These are phyloP conservation scores for Kodamaea ohmeri DNA, from an alignment of 1,139 yeast genomes.

Conservation along the genomic window DNA sequence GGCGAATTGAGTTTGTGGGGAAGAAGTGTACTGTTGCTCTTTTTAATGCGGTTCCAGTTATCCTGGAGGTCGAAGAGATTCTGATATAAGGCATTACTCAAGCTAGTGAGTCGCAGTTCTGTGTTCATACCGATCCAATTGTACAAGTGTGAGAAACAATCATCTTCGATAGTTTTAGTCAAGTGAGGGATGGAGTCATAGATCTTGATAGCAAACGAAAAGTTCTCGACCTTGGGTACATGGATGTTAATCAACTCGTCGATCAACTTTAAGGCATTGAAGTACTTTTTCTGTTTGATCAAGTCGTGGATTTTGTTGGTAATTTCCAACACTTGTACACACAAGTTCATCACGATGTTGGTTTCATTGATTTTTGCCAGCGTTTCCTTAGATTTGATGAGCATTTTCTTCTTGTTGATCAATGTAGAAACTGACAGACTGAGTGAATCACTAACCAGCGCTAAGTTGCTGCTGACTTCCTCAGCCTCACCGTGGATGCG, in stretches of 20 bases:
- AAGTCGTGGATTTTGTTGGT: conserved; percentile 85
- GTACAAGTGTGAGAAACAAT: conserved; percentile 69
- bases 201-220: conserved; percentile 71
- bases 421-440: conserved; percentile 64
- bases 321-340: conserved; percentile 79
- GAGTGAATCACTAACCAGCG: conserved; percentile 50
- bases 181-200: conserved; percentile 76
- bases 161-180: conserved; percentile 72
- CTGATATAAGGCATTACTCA: conserved; percentile 59
- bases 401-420: conserved; percentile 54
- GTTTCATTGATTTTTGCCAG: conserved; percentile 63
- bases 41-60: conserved; percentile 49
- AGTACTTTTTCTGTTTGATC: conserved; percentile 71
- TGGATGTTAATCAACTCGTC: conserved; percentile 71
- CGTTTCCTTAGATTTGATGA: conserved; percentile 56
- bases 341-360: conserved; percentile 56
- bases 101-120: conserved; percentile 57
- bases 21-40: conserved; percentile 38
- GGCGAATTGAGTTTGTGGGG: conserved; percentile 80
- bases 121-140: conserved; percentile 66
- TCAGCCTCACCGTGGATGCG: conserved; percentile 54
- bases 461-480: conserved; percentile 51
- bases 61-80: conserved; percentile 54
- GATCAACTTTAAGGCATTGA: conserved; percentile 80
- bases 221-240: conserved; percentile 66